Evolutionary conservation across 2,329 filamentous ascomycete species (phyloP).

Genomic region (Ilyonectria robusta): DNA sequence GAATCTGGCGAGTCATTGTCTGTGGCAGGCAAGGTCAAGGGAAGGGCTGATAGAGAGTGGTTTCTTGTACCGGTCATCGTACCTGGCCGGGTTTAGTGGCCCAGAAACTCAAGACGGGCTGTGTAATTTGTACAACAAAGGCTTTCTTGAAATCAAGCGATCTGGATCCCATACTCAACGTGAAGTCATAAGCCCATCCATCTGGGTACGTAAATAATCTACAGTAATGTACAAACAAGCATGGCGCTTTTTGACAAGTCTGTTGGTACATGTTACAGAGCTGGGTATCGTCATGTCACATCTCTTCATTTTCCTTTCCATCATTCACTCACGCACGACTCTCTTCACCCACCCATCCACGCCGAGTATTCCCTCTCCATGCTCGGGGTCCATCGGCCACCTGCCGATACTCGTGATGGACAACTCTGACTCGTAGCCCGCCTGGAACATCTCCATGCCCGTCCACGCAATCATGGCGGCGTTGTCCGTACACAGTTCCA

Average conservation of each 20-base stretch:
- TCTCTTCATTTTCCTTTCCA: neutral
- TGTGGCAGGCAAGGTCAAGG: conserved; percentile 20
- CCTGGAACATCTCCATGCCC: conserved; percentile 90
- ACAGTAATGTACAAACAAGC: conserved; percentile 31
- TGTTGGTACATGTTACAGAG: conserved; percentile 18
- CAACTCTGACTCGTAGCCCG: conserved; percentile 77
- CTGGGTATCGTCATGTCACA: neutral
- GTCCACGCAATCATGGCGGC: conserved; percentile 98
- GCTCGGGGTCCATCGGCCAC: conserved; percentile 81
- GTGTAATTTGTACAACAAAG: conserved; percentile 49
- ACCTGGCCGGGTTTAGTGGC: conserved; percentile 12
- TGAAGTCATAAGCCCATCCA: conserved; percentile 7
- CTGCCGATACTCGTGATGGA: conserved; percentile 72
- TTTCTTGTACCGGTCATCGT: conserved; percentile 34
- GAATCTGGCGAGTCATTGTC: conserved; percentile 20
- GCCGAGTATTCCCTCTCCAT: conserved; percentile 74
- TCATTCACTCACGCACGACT: conserved; percentile 7
- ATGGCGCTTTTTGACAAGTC: neutral
- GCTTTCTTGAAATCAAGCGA: conserved; percentile 43
- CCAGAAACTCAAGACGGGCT: conserved; percentile 32
- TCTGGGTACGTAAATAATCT: conserved; percentile 20
- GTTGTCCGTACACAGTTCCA: conserved; percentile 89
- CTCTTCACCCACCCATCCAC: conserved; percentile 62
- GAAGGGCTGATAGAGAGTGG: conserved; percentile 37
- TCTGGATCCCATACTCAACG: conserved; percentile 18